Evolutionary conservation across 2,329 filamentous ascomycete genomes (phyloP).

Genomic region (Ascochyta koolunga): DNA sequence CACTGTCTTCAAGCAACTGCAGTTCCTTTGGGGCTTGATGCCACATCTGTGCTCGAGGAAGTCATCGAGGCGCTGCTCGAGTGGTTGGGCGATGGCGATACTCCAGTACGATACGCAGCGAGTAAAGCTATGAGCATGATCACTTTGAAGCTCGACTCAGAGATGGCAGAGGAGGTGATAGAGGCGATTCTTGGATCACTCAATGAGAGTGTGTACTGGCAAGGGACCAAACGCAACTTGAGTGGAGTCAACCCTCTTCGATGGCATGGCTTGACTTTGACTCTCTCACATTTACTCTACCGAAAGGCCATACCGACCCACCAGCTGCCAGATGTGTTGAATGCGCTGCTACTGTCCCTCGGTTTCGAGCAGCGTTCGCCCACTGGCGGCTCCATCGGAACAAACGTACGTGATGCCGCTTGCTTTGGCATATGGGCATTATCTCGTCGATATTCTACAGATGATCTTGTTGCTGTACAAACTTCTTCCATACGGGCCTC

Average conservation of each 20-base stretch:
- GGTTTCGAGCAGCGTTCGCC: conserved; percentile 88
- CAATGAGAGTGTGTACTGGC: conserved; percentile 66
- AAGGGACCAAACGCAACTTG: conserved; percentile 64
- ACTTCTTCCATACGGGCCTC: conserved; percentile 51
- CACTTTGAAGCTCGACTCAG: conserved; percentile 75
- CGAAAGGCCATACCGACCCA: conserved; percentile 76
- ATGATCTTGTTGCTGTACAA: conserved; percentile 72
- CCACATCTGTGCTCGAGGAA: conserved; percentile 66
- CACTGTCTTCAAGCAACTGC: conserved; percentile 61
- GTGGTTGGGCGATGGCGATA: conserved; percentile 82
- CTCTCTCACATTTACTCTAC: conserved; percentile 85
- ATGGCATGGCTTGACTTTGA: conserved; percentile 93
- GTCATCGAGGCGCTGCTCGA: conserved; percentile 83
- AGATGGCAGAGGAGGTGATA: conserved; percentile 85
- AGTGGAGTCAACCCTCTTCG: conserved; percentile 78
- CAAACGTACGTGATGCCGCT: conserved; percentile 91
- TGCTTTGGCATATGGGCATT: conserved; percentile 97
- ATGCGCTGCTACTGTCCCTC: conserved; percentile 77
- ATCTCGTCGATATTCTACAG: conserved; percentile 82
- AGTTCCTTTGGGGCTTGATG: conserved; percentile 43
- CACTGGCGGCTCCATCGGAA: conserved; percentile 82
- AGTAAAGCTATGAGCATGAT: conserved; percentile 92
- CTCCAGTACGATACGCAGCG: conserved; percentile 85
- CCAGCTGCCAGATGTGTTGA: conserved; percentile 75
- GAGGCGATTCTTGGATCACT: conserved; percentile 78